Conservation (phyloP, 805 yeast species). For the Wickerhamiella siamensis region DNA sequence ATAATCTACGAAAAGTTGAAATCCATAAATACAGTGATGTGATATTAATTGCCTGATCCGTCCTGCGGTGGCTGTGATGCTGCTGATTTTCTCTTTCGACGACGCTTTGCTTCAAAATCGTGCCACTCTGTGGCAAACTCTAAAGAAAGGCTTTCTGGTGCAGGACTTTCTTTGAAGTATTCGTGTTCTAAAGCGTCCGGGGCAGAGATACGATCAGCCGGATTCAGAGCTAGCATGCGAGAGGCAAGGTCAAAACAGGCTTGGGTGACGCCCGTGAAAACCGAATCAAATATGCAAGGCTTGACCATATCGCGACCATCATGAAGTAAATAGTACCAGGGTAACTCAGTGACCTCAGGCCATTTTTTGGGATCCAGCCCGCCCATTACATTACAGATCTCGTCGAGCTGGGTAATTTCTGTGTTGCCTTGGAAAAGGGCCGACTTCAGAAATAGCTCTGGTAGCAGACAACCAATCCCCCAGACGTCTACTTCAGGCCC, state of each 20-base stretch:
- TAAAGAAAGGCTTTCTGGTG: conserved; percentile 45
- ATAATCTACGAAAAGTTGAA: neutral
- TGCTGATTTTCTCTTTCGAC: conserved; percentile 30
- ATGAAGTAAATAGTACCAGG: conserved; percentile 77
- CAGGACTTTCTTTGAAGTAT: conserved; percentile 61
- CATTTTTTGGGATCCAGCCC: conserved; percentile 60
- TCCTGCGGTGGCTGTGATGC: neutral
- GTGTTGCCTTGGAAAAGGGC: conserved; percentile 83
- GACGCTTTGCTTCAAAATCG: conserved; percentile 84
- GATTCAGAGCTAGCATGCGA: conserved; percentile 53
- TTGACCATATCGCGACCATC: conserved; percentile 35
- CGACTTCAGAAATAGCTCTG: conserved; percentile 59
- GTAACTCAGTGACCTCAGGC: conserved; percentile 66
- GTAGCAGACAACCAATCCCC: conserved; percentile 88
- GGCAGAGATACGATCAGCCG: conserved; percentile 52
- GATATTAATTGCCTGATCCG: too few species aligned
- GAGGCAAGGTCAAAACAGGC: conserved; percentile 47
- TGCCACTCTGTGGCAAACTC: conserved; percentile 78
- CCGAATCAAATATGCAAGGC: conserved; percentile 27
- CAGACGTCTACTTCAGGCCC: conserved; percentile 87
- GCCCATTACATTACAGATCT: conserved; percentile 75
- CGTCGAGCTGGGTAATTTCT: conserved; percentile 68
- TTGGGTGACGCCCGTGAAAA: conserved; percentile 30
- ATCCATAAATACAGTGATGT: neutral
- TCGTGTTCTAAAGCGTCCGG: conserved; percentile 50